Base-by-base conservation (phyloP, 2,329 filamentous ascomycete genomes). In the Hypoxylon sp. region DNA sequence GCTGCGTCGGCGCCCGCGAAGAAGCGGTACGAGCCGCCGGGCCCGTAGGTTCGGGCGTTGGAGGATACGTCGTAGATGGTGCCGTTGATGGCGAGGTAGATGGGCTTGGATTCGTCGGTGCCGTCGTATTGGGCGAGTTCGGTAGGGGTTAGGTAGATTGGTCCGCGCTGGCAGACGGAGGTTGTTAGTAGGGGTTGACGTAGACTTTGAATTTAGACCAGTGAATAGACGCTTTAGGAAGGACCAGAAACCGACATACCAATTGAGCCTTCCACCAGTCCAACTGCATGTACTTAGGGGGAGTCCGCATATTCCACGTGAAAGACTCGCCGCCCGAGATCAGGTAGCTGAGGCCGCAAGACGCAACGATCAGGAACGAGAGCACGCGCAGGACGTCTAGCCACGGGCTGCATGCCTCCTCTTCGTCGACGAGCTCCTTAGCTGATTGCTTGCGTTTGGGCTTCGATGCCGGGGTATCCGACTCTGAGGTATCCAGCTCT, bases 71-170 rank as follows among this genome's bases (percentile, higher is more conserved):
- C 93, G 85, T 91, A 96, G 81, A 97, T 92, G 63, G 89, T 92
- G 76, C 92, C 91, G 82, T 96, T 95, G 75, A 99, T 89, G 69
- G 94, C 93, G 61, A 99, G 87, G 83, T 97, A 97, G 78, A 98
- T 89, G 5, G 96, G 96, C 65, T 91, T 89, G 6, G 81, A 79
- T 9, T 89, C 83, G 80, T 97, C 90, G 63, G 83, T 86, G 81
- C 96, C 97, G 81, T 97, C 90, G 85, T 92, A 97, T 55, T 83
- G 79, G 49, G 86, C 79, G 52, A 99, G 90, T 79, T 98, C 85
- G 19, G 85, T 83, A 62, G 92, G 91, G 0, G 93, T 97, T 41
- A 98, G 85, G 77, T 86, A 82, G 55, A 92, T 69, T 13, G 93
- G 92, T 1, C 85, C 84, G 65, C 79, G 76, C 86, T 89, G 72